Evolutionary conservation across 2,329 filamentous ascomycete genomes (phyloP), one percentile per base, ranked within the genome.

Genomic region (Cladosporium velox): DNA sequence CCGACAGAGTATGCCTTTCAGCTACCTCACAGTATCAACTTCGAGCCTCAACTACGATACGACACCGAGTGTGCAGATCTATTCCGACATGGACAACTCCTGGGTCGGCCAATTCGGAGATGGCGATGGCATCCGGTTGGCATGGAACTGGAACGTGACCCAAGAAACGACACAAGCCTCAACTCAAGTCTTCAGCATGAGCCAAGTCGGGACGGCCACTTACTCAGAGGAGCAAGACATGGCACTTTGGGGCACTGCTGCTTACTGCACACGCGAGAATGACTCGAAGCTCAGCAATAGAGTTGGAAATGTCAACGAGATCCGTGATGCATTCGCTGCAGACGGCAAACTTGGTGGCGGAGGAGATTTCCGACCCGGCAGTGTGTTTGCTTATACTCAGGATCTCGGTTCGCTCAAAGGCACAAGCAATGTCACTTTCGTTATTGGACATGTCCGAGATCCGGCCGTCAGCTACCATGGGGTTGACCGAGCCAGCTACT

Each of bases 1-100:
- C 4, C 76, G 80, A 18, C 80, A 82, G 64, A 81, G 79, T 10
- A 74, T 81, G 59, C 80, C 80, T 38, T 82, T 81, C 68, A 75
- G 77, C 65, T 82, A 81, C 65, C 69, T 82, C 61, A 82, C 79
- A 0, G 77, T 81, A 18, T 72, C 75, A 24, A 73, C 76, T 1
- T 70, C 70, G 5, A 70, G 66, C 1, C 68, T 67, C 5, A 67
- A 68, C 21, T 71, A 67, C 18, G 52, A 30, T 11, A 71, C 59
- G 4, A 67, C 66, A 4, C 68, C 74, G 49, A 67, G 71, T 11
- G 73, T 82, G 15, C 79, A 82, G 63, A 69, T 82, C 3, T 81
- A 79, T 66, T 79, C 77, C 1, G 78, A 79, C 66, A 80, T 82
- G 32, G 80, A 82, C 67, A 78, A 77, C 24, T 76, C 76, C 57